These are phyloP conservation scores for Malus fusca DNA, from an alignment of 306 rosid genomes.

Conservation along the genomic window DNA sequence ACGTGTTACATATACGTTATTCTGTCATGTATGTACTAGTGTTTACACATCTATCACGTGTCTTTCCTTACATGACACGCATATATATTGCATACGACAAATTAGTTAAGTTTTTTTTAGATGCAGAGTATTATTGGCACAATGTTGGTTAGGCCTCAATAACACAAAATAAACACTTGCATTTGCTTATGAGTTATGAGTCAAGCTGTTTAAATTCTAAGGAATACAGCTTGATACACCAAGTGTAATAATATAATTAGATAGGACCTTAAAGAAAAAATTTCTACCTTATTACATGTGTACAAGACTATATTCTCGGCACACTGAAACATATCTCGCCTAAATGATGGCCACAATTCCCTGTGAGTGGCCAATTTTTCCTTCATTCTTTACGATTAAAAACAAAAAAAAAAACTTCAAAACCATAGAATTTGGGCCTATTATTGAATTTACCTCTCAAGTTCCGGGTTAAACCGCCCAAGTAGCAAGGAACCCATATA, in stretches of 20 bases:
- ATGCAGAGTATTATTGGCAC: too few species aligned
- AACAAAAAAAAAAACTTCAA: too few species aligned
- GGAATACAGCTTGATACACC: neutral
- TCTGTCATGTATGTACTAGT: neutral
- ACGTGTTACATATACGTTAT: neutral
- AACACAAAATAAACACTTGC: neutral
- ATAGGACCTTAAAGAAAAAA: too few species aligned
- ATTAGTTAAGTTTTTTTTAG: too few species aligned
- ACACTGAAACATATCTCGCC: too few species aligned
- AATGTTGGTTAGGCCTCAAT: too few species aligned
- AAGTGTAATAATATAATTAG: too few species aligned
- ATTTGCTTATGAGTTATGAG: neutral
- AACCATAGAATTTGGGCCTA: too few species aligned
- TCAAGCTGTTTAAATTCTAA: too few species aligned
- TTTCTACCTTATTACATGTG: too few species aligned
- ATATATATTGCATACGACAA: neutral
- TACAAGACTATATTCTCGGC: too few species aligned
- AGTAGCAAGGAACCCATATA: neutral
- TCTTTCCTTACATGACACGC: neutral
- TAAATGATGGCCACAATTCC: neutral
- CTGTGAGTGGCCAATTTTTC: neutral
- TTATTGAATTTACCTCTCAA: neutral
- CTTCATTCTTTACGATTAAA: too few species aligned
- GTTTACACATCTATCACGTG: neutral
- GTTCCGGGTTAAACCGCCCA: conserved; percentile 3